Percentiles rank a stretch among this genome's conserved stretches.
phyloP scores from a whole-genome alignment of 148 eudicot genomes.

The Dysphania ambrosioides region DNA sequence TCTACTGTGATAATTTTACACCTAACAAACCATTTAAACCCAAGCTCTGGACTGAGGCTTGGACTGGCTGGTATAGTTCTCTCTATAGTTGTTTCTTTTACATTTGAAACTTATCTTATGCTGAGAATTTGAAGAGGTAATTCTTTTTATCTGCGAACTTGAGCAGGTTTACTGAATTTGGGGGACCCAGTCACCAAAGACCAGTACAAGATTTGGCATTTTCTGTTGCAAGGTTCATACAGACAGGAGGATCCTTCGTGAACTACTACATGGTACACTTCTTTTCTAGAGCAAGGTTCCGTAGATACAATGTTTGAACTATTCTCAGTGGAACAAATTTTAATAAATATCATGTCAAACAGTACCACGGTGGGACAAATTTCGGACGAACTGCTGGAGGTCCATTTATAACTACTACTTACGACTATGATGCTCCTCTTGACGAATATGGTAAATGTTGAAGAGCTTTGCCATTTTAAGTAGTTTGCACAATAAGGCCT shows the following conservation, averaged over 20 bases:
- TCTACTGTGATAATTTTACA: constrained; percentile 72
- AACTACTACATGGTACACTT: constrained; percentile 86
- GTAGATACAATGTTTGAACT: background rate
- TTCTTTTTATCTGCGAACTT: constrained; percentile 6
- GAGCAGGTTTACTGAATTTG: constrained; percentile 81
- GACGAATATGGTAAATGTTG: constrained; percentile 75
- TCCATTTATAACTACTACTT: constrained; percentile 89
- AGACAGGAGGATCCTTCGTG: constrained; percentile 79
- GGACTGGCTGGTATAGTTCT: constrained; percentile 79
- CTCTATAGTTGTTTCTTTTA: background rate
- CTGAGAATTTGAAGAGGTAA: background rate
- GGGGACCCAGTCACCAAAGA: constrained; percentile 66
- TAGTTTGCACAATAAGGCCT: background rate
- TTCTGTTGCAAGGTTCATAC: constrained; percentile 75
- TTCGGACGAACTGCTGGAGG: constrained; percentile 93
- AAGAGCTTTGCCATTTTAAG: background rate
- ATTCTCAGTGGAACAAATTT: background rate
- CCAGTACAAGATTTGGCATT: constrained; percentile 93
- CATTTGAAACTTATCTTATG: background rate
- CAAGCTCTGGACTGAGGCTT: constrained; percentile 86
- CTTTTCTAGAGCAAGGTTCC: background rate
- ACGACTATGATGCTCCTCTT: constrained; percentile 92
- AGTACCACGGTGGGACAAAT: constrained; percentile 96
- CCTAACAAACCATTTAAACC: constrained; percentile 85
- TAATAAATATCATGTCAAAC: constrained; percentile 18